Conservation (phyloP, 257 asterid genomes). For the Solanum sejunctum region DNA sequence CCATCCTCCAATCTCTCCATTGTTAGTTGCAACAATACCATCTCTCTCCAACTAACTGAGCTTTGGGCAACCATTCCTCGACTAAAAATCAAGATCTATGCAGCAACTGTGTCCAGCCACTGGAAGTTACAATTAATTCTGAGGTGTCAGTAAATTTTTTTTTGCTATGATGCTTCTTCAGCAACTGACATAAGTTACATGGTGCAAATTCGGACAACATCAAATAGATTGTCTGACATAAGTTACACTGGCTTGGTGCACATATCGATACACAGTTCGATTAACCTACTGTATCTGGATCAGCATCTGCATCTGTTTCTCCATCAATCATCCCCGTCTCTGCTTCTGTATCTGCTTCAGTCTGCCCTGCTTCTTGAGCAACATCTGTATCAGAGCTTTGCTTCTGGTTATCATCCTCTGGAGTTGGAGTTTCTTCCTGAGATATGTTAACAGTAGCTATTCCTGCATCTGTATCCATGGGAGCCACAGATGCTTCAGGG, state of each 20-base stretch:
- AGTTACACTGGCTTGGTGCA: neutral
- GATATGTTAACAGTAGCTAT: constrained; percentile 36
- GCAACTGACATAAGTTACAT: neutral
- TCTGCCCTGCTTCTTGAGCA: constrained; percentile 57
- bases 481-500: constrained; percentile 32
- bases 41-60: neutral
- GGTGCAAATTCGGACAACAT: neutral
- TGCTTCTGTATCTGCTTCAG: constrained; percentile 22
- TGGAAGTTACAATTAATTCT: neutral
- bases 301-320: constrained; percentile 51
- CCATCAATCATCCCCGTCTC: constrained; percentile 34
- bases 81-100: neutral
- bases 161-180: neutral
- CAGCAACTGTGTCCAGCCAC: neutral
- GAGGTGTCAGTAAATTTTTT: neutral
- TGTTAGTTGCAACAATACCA: neutral
- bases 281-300: constrained; percentile 28
- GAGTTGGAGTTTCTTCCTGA: constrained; percentile 54
- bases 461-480: constrained; percentile 39
- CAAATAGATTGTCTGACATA: neutral
- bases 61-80: neutral
- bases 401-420: constrained; percentile 57
- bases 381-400: constrained; percentile 52
- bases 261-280: neutral
- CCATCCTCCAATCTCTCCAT: neutral